Evolutionary conservation across 164 flowering plant genomes (phyloP).

Genomic region (Warburgia ugandensis): DNA sequence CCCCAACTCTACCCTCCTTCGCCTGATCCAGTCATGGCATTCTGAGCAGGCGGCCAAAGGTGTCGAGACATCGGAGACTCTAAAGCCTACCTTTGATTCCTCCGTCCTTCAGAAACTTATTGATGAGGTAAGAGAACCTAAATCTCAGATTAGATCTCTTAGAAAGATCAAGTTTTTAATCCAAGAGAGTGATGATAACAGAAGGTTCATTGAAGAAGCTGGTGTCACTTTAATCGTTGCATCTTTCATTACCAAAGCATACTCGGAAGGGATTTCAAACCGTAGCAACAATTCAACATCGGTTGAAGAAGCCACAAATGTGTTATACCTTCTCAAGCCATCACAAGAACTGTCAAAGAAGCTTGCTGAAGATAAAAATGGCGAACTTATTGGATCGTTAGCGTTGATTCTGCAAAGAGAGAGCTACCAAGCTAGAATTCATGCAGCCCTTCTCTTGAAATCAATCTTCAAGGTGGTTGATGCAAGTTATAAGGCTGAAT

Average conservation of each 20-base stretch:
- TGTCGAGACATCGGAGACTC: conserved; percentile 10
- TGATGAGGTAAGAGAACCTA: conserved; percentile 25
- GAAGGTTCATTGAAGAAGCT: conserved; percentile 34
- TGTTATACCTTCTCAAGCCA: conserved; percentile 15
- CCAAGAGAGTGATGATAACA: conserved; percentile 30
- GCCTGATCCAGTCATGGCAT: conserved; percentile 66
- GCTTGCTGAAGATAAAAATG: conserved; percentile 5
- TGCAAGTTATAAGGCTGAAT: conserved; percentile 17
- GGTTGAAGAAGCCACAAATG: conserved; percentile 13
- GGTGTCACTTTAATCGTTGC: conserved; percentile 40
- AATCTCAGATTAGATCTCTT: conserved; percentile 24
- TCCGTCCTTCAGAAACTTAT: conserved; percentile 24
- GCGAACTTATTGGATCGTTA: conserved; percentile 22
- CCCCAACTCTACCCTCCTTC: conserved; percentile 65
- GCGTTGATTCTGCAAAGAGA: conserved; percentile 29
- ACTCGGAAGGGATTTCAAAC: not conserved
- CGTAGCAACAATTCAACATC: not conserved
- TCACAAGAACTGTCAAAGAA: conserved; percentile 10
- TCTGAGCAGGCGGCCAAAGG: conserved; percentile 14
- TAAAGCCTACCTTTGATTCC: conserved; percentile 28
- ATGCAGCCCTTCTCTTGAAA: conserved; percentile 38
- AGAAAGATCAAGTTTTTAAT: conserved; percentile 38
- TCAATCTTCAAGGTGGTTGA: conserved; percentile 42
- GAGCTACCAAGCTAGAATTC: conserved; percentile 42
- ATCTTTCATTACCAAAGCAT: conserved; percentile 23